Conservation (phyloP, 306 rosid species). For the Quercus suber region DNA sequence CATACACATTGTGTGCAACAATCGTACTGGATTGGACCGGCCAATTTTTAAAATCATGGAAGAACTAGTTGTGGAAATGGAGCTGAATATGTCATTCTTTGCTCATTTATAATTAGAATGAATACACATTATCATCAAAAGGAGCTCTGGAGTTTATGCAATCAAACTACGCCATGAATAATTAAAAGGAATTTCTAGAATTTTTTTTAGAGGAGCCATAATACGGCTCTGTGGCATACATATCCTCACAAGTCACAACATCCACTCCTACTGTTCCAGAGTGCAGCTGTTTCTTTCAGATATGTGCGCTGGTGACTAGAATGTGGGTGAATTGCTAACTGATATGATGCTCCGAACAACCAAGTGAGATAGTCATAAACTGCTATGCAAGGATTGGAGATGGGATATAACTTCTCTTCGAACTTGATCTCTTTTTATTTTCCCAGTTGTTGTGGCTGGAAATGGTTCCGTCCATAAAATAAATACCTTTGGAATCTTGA, state of each 20-base stretch:
- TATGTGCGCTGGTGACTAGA: background rate
- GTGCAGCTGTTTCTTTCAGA: background rate
- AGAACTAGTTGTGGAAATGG: too few species aligned
- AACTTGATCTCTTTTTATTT: conserved; percentile 60
- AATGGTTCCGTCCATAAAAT: conserved; percentile 62
- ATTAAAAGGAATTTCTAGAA: background rate
- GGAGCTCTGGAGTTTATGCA: background rate
- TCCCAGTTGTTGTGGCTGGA: conserved; percentile 70
- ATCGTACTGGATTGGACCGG: too few species aligned
- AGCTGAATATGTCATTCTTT: too few species aligned
- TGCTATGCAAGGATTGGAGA: conserved; percentile 46
- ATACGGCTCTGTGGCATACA: background rate
- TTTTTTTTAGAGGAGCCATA: background rate
- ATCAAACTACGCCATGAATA: background rate
- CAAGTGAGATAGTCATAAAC: conserved; percentile 41
- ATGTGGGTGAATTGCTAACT: background rate
- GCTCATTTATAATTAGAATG: too few species aligned
- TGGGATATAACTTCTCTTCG: conserved; percentile 44
- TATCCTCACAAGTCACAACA: background rate
- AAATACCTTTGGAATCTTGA: conserved; percentile 70
- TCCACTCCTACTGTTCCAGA: background rate
- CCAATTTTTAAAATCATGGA: too few species aligned
- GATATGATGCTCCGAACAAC: background rate
- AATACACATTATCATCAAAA: background rate
- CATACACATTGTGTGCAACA: too few species aligned